phyloP scores from a whole-genome alignment of 352 stramenopile species.

The Phytophthora pini region DNA sequence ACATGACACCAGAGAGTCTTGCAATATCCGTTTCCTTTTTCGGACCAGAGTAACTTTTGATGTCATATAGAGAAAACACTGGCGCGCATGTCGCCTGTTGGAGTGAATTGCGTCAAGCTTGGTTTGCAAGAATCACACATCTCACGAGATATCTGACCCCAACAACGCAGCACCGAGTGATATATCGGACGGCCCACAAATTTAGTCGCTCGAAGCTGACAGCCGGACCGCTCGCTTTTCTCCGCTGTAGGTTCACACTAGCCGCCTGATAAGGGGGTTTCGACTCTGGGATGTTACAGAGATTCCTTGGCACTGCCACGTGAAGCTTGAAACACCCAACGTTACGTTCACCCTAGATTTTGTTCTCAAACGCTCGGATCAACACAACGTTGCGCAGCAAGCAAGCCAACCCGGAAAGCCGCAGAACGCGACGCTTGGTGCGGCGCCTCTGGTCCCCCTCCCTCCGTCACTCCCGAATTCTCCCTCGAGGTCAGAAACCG shows the following conservation, averaged over 20 bases:
- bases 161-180: conserved; percentile 21
- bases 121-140: conserved; percentile 8
- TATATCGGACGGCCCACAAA: conserved; percentile 31
- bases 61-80: conserved; percentile 10
- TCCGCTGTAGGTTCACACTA: conserved; percentile 10
- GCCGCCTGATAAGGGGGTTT: conserved; percentile 23
- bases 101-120: conserved; percentile 2
- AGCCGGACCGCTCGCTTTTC: conserved; percentile 11
- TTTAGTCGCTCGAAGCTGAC: conserved; percentile 30
- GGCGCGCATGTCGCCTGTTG: conserved; percentile 1
- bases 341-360: conserved; percentile 17
- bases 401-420: conserved; percentile 24
- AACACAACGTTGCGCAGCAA: conserved; percentile 10
- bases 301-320: conserved; percentile 3
- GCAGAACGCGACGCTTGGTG: conserved; percentile 34
- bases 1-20: not conserved
- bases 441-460: conserved; percentile 9
- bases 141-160: conserved; percentile 24
- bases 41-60: conserved; percentile 2
- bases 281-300: conserved; percentile 17
- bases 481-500: conserved; percentile 16
- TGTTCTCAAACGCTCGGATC: not conserved
- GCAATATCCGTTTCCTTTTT: conserved; percentile 13
- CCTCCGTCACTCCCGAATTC: conserved; percentile 35
- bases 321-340: conserved; percentile 25